phyloP scores from a whole-genome alignment of 2,329 filamentous ascomycete genomes.

The Macrophomina tecta region DNA sequence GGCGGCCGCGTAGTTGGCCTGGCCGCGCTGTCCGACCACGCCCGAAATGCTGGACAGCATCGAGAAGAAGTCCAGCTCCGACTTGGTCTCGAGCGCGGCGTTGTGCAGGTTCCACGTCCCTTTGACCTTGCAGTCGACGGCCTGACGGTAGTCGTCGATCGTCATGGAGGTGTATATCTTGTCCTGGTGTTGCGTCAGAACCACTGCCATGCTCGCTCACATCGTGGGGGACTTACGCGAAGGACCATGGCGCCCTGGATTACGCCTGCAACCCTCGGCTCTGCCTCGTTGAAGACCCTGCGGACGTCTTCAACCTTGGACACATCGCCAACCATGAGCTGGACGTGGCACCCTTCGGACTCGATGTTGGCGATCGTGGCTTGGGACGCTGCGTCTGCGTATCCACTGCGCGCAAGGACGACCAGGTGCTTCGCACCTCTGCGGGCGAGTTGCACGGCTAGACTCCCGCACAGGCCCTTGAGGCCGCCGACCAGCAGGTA shows the following conservation, averaged over 20 bases:
- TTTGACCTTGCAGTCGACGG: slow-evolving; percentile 39
- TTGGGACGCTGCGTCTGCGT: slow-evolving; percentile 37
- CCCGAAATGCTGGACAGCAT: slow-evolving; percentile 35
- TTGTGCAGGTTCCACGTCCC: slow-evolving; percentile 42
- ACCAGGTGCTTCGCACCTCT: slow-evolving; percentile 37
- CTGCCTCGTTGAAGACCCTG: slow-evolving; percentile 20
- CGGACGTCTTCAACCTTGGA: slow-evolving; percentile 20
- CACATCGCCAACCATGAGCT: slow-evolving; percentile 30
- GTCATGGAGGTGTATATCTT: slow-evolving; percentile 28
- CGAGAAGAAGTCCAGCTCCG: slow-evolving; percentile 35
- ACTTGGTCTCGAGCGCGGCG: neutral
- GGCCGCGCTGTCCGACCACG: slow-evolving; percentile 31
- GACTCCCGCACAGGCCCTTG: slow-evolving; percentile 37
- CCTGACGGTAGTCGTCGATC: slow-evolving; percentile 28
- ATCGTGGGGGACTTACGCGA: neutral
- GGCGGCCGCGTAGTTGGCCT: slow-evolving; percentile 34
- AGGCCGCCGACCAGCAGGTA: slow-evolving; percentile 40
- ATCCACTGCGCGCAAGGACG: slow-evolving; percentile 39
- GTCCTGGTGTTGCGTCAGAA: neutral
- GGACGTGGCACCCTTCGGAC: slow-evolving; percentile 28
- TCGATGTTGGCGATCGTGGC: slow-evolving; percentile 31
- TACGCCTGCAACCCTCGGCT: slow-evolving; percentile 34
- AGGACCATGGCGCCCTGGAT: slow-evolving; percentile 43
- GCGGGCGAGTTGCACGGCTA: slow-evolving; percentile 33
- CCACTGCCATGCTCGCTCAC: too few species aligned